phyloP scores from a whole-genome alignment of 1,284 basidiomycete genomes.

The Pyrrhoderma lamaoense region DNA sequence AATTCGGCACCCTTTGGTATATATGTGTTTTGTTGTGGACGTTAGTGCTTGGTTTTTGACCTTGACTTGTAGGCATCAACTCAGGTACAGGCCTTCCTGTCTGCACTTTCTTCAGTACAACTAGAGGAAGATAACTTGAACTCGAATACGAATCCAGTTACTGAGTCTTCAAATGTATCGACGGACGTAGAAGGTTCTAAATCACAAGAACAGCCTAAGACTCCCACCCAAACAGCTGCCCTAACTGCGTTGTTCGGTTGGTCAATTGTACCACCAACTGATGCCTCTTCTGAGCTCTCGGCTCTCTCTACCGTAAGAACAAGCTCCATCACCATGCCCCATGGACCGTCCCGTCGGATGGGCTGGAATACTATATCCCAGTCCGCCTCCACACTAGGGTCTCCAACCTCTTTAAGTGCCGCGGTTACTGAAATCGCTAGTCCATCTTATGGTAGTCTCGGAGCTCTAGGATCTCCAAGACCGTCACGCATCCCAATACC shows the following conservation, averaged over 20 bases:
- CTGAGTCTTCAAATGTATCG: background rate
- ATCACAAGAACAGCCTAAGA: slow-evolving; percentile 8
- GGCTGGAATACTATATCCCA: background rate
- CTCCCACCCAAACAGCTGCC: slow-evolving; percentile 49
- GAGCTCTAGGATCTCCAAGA: slow-evolving; percentile 1
- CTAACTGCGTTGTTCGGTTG: slow-evolving; percentile 65
- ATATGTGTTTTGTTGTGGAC: slow-evolving; percentile 22
- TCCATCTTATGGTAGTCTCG: background rate
- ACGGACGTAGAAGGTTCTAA: background rate
- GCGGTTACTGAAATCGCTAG: background rate
- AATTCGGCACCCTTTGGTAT: slow-evolving; percentile 66
- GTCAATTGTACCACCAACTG: slow-evolving; percentile 36
- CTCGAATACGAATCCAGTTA: background rate
- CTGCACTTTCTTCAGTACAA: slow-evolving; percentile 26
- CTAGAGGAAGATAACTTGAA: background rate
- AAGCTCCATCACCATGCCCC: slow-evolving; percentile 28
- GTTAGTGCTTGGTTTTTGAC: slow-evolving; percentile 12
- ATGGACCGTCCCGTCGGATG: background rate
- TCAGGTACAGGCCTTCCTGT: slow-evolving; percentile 29
- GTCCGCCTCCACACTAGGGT: background rate
- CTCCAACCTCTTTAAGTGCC: slow-evolving; percentile 7
- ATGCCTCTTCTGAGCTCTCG: slow-evolving; percentile 27
- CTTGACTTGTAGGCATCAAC: slow-evolving; percentile 26
- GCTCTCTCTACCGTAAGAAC: slow-evolving; percentile 35
- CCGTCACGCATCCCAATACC: slow-evolving; percentile 12